A percentile compares a stretch with the other conserved stretches of the same genome.
Conservation (phyloP, 2,329 filamentous ascomycete species). For the Ceratocystiopsis minuta region DNA sequence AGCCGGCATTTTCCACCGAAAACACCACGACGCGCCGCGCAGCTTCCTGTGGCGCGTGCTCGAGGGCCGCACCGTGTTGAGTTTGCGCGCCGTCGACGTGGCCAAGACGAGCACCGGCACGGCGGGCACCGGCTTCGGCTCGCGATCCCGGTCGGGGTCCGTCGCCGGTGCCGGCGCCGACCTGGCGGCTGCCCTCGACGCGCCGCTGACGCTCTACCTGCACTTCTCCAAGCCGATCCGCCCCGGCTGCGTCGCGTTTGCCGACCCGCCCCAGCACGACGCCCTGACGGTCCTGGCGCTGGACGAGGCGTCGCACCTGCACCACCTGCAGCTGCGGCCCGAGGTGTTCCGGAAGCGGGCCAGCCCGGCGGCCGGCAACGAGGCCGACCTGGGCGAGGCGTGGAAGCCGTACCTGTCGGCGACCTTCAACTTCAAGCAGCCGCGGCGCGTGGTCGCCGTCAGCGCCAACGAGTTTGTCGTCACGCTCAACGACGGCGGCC, state of each 20-base stretch:
- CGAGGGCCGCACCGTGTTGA: constrained; percentile 61
- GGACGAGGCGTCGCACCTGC: constrained; percentile 61
- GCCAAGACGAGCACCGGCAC: constrained; percentile 35
- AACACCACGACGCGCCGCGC: constrained; percentile 56
- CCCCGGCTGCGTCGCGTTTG: constrained; percentile 62
- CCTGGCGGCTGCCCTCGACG: constrained; percentile 39
- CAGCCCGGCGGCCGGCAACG: constrained; percentile 28
- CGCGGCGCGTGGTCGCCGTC: constrained; percentile 64
- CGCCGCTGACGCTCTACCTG: constrained; percentile 59
- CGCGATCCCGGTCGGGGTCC: no score
- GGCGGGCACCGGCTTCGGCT: no score
- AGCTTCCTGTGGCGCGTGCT: constrained; percentile 84
- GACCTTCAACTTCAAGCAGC: constrained; percentile 58
- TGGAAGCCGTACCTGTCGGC: constrained; percentile 58
- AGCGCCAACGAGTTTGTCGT: constrained; percentile 59
- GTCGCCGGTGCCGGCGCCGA: constrained; percentile 18
- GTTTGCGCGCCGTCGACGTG: constrained; percentile 68
- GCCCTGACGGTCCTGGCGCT: constrained; percentile 63
- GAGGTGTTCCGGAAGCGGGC: constrained; percentile 60
- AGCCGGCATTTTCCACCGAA: constrained; percentile 71
- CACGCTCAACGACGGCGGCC: constrained; percentile 61
- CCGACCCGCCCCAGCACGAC: constrained; percentile 64
- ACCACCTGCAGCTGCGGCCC: constrained; percentile 65
- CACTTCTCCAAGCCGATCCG: constrained; percentile 58
- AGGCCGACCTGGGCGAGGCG: constrained; percentile 56